Base-by-base conservation (phyloP, 441 rosid species). In the Rhodomyrtus psidioides region DNA sequence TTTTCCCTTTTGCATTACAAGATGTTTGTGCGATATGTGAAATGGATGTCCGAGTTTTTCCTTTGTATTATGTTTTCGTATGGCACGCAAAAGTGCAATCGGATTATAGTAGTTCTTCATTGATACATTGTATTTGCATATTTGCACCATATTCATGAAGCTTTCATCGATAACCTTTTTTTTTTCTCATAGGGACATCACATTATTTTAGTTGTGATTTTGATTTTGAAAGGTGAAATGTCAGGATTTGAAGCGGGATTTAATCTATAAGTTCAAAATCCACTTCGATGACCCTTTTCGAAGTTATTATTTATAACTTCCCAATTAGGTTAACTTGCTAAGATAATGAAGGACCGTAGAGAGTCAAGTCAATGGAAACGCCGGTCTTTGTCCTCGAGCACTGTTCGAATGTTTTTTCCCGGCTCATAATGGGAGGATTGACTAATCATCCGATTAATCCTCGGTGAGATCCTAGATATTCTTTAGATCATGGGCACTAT, bases 401-500 rank as follows among this genome's bases (percentile, higher is more conserved):
- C 57, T 7, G 12, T 55, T 55, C 57, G 4, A 21, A 19, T 24
- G 21, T 39, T 39, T 39, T 39, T 39, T 39, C 42, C 5, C 42
- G 42, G 42, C 42, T 39, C 42, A 39, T 39, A 39, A 39, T 3
- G 42, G 42, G 42, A 39, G 42, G 5, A 39, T 7, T 6, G 24
- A 16, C 17, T 9, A 21, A 54, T 54, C 23, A 3, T 19, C 56
- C 23, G 9, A 54, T 19, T 54, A 17, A 54, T 6, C 17, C 56
- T 54, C 56, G 92, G 90, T 53, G 95, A 94, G 39, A 84, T 93
- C 55, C 88, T 87, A 86, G 92, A 92, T 95, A 95, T 93, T 55
- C 85, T 54, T 65, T 8, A 39, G 42, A 39, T 39, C 42, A 39
- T 39, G 3, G 42, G 42, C 5, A 39, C 42, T 39, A 39, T 39